Conservation (phyloP, 495 filamentous ascomycete genomes). For the Alectoria sarmentosa region DNA sequence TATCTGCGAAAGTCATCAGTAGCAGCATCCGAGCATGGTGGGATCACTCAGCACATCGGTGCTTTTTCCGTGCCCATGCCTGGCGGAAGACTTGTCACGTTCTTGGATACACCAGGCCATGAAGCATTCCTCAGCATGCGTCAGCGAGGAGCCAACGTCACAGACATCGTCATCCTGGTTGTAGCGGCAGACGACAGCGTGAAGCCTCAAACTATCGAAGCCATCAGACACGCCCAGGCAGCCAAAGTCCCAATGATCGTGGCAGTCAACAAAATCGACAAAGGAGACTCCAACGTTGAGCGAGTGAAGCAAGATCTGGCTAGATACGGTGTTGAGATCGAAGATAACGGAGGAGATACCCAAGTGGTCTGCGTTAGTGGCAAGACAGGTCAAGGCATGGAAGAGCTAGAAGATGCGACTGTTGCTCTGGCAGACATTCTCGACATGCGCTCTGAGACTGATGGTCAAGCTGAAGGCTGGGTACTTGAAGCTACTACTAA, state of each 20-base stretch:
- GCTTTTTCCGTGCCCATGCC: conserved; percentile 92
- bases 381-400: conserved; percentile 89
- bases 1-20: conserved; percentile 90
- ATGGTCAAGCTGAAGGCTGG: conserved; percentile 84
- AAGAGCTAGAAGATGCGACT: conserved; percentile 84
- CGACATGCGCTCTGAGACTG: conserved; percentile 73
- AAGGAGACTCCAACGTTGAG: conserved; percentile 68
- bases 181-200: conserved; percentile 97
- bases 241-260: conserved; percentile 94
- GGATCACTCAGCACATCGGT: conserved; percentile 98
- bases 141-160: conserved; percentile 89
- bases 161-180: conserved; percentile 93
- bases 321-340: conserved; percentile 78
- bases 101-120: conserved; percentile 96
- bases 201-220: conserved; percentile 94
- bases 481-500: conserved; percentile 90
- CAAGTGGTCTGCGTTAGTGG: conserved; percentile 87
- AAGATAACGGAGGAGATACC: conserved; percentile 92
- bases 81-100: conserved; percentile 81
- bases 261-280: conserved; percentile 97
- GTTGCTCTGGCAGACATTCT: conserved; percentile 78
- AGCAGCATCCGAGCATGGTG: conserved; percentile 84
- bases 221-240: conserved; percentile 86
- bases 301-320: conserved; percentile 83
- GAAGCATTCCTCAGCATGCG: conserved; percentile 95